Evolutionary conservation across 1,139 yeast genomes (phyloP), one percentile per base, ranked within the genome.

Genomic region (Meyerozyma elateridarum): DNA sequence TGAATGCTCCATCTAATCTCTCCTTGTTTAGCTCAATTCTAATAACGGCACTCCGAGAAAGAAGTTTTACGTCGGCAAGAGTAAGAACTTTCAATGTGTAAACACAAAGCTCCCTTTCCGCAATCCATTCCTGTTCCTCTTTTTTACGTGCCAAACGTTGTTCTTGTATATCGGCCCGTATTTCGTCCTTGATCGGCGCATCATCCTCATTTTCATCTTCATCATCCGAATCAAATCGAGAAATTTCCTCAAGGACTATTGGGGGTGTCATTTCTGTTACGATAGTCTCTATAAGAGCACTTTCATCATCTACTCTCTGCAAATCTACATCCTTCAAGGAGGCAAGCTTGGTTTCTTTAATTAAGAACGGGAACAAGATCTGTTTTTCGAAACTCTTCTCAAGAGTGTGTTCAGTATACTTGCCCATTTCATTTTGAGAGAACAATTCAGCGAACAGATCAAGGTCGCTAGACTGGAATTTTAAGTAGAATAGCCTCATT

Each of bases 401-500:
- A 18, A 24, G 9, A 15, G 14, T 8, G 7, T 17, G 8, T 13
- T 29, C 28, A 13, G 38, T 46, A 38, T 35, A 48, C 24, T 33
- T 36, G 12, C 47, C 49, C 20, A 47, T 49, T 2, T 40, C 35
- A 13, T 32, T 40, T 12, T 36, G 40, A 8, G 40, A 39, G 39
- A 63, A 64, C 34, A 56, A 60, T 16, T 31, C 32, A 28, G 50
- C 45, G 37, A 64, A 64, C 32, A 55, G 51, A 14, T 36, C 45
- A 39, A 63, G 63, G 3, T 36, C 59, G 3, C 42, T 40, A 2
- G 36, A 42, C 20, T 48, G 44, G 38, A 49, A 61, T 39, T 61
- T 64, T 14, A 52, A 45, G 33, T 56, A 56, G 37, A 65, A 66
- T 2, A 63, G 45, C 32, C 56, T 59, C 29, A 66, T 40, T 1